These are phyloP conservation scores for Zanthoxylum bungeanum DNA, from an alignment of 345 rosid species.

Conservation along the genomic window DNA sequence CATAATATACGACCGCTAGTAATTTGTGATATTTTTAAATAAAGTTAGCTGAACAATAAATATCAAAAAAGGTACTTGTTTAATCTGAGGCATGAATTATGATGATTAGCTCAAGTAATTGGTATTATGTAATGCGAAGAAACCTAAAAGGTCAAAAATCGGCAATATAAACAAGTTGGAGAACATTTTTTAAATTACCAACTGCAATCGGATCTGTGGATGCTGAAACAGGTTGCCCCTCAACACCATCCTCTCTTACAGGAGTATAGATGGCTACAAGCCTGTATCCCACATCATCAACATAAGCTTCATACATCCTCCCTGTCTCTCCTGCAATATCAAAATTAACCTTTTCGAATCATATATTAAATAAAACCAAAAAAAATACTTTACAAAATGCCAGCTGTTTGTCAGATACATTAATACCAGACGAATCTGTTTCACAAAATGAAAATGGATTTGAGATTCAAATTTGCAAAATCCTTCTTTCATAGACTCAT, in stretches of 20 bases:
- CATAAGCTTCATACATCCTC: constrained; percentile 94
- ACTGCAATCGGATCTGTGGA: constrained; percentile 92
- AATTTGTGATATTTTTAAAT: neutral
- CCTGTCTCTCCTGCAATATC: constrained; percentile 81
- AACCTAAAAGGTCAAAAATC: neutral
- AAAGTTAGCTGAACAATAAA: neutral
- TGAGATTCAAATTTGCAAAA: neutral
- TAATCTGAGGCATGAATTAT: neutral
- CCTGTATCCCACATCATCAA: constrained; percentile 98
- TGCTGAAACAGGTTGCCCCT: constrained; percentile 95
- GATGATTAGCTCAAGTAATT: neutral
- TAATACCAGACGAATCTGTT: neutral
- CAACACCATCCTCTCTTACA: constrained; percentile 83
- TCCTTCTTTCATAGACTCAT: too few relatives aligned
- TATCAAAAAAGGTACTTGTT: neutral
- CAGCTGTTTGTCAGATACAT: neutral
- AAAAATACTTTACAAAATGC: neutral
- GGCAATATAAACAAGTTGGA: neutral
- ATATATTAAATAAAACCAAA: neutral
- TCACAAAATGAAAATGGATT: neutral
- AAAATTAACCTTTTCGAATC: constrained; percentile 15
- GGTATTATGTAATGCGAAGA: neutral
- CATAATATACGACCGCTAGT: neutral
- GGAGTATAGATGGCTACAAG: constrained; percentile 89
- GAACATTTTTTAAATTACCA: constrained; percentile 43